Base-by-base conservation (phyloP, 1,139 yeast genomes). In the Spathaspora jeffriesii region DNA sequence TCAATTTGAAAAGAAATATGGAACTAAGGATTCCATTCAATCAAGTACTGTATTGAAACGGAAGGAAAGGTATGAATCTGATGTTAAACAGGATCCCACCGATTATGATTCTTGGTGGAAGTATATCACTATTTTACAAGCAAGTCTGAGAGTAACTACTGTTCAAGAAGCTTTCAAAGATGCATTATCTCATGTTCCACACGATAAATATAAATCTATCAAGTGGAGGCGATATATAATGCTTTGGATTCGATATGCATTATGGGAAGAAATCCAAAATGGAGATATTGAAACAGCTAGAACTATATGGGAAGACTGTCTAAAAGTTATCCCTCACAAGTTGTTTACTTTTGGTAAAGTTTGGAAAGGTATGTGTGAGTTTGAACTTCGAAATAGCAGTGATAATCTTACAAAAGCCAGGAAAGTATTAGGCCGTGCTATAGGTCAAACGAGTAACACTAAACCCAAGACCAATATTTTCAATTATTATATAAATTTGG, bases 101-200 rank as follows among this genome's bases (percentile, higher is more conserved):
- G 88, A 89, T 63, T 85, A 82, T 62, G 95, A 87, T 58, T 68
- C 82, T 0, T 91, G 97, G 97, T 90, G 96, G 90, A 63, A 81
- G 0, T 84, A 84, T 55, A 55, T 88, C 2, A 73, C 77, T 18
- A 59, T 88, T 20, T 54, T 82, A 64, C 42, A 74, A 0, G 7
- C 30, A 25, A 23, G 20, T 22, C 28, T 15, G 30, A 38, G 22
- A 13, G n/a, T 14, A 17, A 28, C 40, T 27, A 36, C 52, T 6
- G 54, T 62, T 2, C 63, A 62, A 47, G 53, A 57, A 31, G 60
- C 45, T 1, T 84, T 76, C 57, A 82, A 80, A 47, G 64, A 74
- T 8, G 80, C 88, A 0, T 62, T 80, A 1, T 53, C 64, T 0
- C 51, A 61, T 2, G 48, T 51, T 2, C 82, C 87, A 0, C 18